Base-by-base conservation (phyloP, 129 eudicot species). In the Artemisia tridentata region DNA sequence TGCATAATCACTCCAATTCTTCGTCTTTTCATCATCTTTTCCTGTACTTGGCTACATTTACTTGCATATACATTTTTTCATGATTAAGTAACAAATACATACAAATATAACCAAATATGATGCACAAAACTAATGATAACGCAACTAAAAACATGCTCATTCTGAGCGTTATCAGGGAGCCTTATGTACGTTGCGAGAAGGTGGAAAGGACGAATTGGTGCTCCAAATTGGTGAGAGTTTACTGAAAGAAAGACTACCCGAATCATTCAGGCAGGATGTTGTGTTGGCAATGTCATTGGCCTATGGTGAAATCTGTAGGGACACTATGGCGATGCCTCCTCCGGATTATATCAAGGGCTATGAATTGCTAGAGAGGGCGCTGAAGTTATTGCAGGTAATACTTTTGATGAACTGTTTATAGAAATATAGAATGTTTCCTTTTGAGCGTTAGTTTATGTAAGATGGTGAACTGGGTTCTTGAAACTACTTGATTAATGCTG, bases 221-320 rank as follows among this genome's bases (percentile, higher is more conserved):
- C 88, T 95, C 55, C 89, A 84, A 61, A 90, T 95, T 45, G 96
- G 93, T 7, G 99, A 88, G 77, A 76, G 75, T 69, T 81, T 95
- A 81, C 80, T 95, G 79, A 87, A 82, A 67, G 97, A 90, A 83
- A 85, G 93, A 75, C 73, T 95, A 72, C 86, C 96, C 2, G 90
- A 95, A 84, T 84, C 96, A 17, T 90, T 90, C 78, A 95, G 90
- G 89, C 99, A 95, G 83, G 99, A 95, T 74, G 83, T 95, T 64
- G 91, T 95, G 69, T 77, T 95, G 81, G 88, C 99, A 20, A 84
- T 95, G 93, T 89, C 97, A n/a, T 89, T 95, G 15, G 89, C 99
- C 1, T 95, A 90, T 82, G 90, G 90, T 70, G 99, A 95, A 57
- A 72, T 85, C 27, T 90, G 96, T 0, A 85, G 99, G 84, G 96